Conservation (phyloP, 139 green algal species). For the Diplosphaera chodatii region DNA sequence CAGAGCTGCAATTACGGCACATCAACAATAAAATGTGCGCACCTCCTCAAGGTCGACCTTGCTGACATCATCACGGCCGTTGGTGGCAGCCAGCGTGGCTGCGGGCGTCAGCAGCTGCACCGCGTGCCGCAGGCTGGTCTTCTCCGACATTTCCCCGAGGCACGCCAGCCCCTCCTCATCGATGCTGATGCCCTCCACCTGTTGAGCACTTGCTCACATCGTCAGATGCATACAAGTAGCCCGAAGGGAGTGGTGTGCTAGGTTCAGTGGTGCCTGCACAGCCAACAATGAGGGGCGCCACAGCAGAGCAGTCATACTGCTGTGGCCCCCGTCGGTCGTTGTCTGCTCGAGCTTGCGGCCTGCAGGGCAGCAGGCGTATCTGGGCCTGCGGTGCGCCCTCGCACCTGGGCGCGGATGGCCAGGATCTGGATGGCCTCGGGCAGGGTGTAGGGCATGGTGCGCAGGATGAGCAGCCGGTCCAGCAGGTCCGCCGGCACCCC, state of each 20-base stretch:
- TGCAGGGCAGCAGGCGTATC: too few relatives aligned
- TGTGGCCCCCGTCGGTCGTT: too few relatives aligned
- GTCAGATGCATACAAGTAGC: too few relatives aligned
- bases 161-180: constrained; percentile 82
- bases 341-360: too few relatives aligned
- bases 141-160: constrained; percentile 82
- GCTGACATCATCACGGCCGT: constrained; percentile 49
- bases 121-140: constrained; percentile 70
- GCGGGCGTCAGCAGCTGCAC: constrained; percentile 90
- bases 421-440: constrained; percentile 88
- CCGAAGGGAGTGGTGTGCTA: too few relatives aligned
- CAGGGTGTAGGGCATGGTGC: constrained; percentile 91
- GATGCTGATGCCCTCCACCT: constrained; percentile 87
- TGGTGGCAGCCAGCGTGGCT: constrained; percentile 29
- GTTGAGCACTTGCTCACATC: background rate
- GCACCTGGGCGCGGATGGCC: constrained; percentile 80
- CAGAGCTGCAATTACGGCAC: background rate
- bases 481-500: constrained; percentile 95
- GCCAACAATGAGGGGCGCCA: too few relatives aligned
- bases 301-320: too few relatives aligned
- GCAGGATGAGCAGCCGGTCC: constrained; percentile 97
- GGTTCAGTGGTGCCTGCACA: too few relatives aligned
- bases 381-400: too few relatives aligned
- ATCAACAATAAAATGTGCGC: background rate
- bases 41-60: constrained; percentile 73